These are phyloP conservation scores for Elaeis oleifera DNA, from an alignment of 202 grass and related monocot genomes.

Conservation along the genomic window DNA sequence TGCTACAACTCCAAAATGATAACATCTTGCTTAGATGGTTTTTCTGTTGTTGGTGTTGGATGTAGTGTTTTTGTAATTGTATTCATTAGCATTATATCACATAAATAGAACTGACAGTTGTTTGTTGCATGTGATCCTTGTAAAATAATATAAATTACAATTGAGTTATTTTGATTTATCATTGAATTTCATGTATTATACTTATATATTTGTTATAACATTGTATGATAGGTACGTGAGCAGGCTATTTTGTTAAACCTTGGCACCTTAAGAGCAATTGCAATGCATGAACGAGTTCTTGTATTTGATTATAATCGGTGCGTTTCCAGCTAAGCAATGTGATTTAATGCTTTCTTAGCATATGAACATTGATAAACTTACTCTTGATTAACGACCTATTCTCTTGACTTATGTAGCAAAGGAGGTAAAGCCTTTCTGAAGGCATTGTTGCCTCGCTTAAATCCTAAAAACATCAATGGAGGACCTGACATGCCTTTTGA, in stretches of 20 bases:
- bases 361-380: conserved; percentile 7
- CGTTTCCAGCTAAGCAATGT: conserved; percentile 18
- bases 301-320: conserved; percentile 96
- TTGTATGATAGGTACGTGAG: conserved; percentile 67
- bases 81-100: too few relatives aligned
- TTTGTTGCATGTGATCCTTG: too few relatives aligned
- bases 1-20: too few relatives aligned
- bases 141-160: too few relatives aligned
- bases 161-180: too few relatives aligned
- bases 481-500: conserved; percentile 92
- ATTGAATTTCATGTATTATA: too few relatives aligned
- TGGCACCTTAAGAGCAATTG: conserved; percentile 92
- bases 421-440: conserved; percentile 78
- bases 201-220: too few relatives aligned
- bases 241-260: conserved; percentile 95
- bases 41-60: too few relatives aligned
- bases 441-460: conserved; percentile 73
- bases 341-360: conserved; percentile 1
- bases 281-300: conserved; percentile 76
- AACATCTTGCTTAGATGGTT: too few relatives aligned
- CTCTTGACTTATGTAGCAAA: conserved; percentile 49
- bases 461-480: conserved; percentile 63
- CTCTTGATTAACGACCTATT: background rate
- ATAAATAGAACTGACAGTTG: too few relatives aligned
- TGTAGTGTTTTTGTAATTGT: too few relatives aligned